These are phyloP conservation scores for Oropetium thomaeum DNA, from an alignment of 176 grass and related monocot species.

Conservation along the genomic window DNA sequence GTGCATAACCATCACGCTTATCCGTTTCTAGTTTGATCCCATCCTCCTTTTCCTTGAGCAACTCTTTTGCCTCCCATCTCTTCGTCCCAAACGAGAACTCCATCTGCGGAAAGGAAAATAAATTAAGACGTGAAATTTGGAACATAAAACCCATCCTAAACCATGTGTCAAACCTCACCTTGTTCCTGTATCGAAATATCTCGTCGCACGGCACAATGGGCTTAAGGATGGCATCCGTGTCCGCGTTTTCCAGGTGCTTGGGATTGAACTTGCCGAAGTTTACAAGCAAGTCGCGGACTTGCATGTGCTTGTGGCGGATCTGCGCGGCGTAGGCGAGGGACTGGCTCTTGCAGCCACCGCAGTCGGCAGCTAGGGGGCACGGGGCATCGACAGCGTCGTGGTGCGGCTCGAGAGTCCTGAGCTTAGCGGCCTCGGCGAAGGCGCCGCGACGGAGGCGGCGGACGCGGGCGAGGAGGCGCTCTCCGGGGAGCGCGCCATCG, in stretches of 20 bases:
- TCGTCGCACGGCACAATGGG: conserved; percentile 79
- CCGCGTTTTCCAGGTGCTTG: conserved; percentile 29
- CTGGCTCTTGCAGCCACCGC: conserved; percentile 93
- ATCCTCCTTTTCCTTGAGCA: conserved; percentile 44
- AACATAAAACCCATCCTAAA: conserved; percentile 41
- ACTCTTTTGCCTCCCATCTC: conserved; percentile 63
- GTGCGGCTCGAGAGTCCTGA: conserved; percentile 72
- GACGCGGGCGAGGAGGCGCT: conserved; percentile 77
- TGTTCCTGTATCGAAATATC: conserved; percentile 89
- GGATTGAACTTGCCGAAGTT: conserved; percentile 70
- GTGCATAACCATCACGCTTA: conserved; percentile 39
- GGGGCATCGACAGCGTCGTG: conserved; percentile 63
- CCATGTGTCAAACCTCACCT: conserved; percentile 45
- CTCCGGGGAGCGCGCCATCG: conserved; percentile 84
- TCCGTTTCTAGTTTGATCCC: conserved; percentile 2
- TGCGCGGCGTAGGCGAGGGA: conserved; percentile 76
- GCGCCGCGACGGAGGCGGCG: conserved; percentile 44
- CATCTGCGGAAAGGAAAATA: conserved; percentile 60
- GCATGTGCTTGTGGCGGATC: conserved; percentile 65
- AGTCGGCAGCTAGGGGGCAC: conserved; percentile 67
- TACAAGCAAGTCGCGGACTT: conserved; percentile 79
- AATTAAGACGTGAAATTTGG: conserved; percentile 16
- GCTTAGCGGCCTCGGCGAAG: conserved; percentile 71
- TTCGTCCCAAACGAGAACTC: conserved; percentile 93
- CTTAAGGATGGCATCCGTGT: conserved; percentile 51